Evolutionary conservation across 2,329 filamentous ascomycete genomes (phyloP).

Genomic region (Cercospora sp.): DNA sequence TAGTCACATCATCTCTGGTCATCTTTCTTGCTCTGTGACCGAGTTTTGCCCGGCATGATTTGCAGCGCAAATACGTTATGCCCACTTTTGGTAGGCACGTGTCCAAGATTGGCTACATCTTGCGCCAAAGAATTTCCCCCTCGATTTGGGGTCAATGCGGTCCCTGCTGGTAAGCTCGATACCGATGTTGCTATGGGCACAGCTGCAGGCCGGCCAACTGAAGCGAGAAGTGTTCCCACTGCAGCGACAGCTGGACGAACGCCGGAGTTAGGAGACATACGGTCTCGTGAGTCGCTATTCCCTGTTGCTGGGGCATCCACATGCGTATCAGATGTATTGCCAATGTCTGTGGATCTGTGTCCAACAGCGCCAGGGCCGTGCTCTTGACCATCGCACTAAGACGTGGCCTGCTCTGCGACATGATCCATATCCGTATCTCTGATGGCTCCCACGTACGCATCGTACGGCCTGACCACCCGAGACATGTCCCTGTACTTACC

Average conservation of each 20-base stretch:
- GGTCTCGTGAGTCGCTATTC: neutral
- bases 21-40: neutral
- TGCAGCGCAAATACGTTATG: conserved; percentile 2
- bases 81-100: neutral
- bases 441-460: conserved; percentile 3
- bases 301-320: neutral
- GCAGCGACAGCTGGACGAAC: neutral
- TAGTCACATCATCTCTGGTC: neutral
- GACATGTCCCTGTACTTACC: conserved; percentile 76
- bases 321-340: neutral
- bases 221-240: neutral
- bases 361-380: neutral
- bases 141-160: neutral
- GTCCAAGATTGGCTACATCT: neutral
- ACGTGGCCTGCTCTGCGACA: neutral
- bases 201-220: neutral
- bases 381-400: neutral
- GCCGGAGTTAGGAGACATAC: neutral
- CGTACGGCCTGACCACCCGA: conserved; percentile 66
- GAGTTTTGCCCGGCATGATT: neutral
- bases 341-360: neutral
- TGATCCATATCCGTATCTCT: neutral
- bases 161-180: neutral
- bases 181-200: neutral
- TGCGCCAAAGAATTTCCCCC: neutral